phyloP scores from a whole-genome alignment of 148 eudicot genomes.

The Chenopodium suecicum region DNA sequence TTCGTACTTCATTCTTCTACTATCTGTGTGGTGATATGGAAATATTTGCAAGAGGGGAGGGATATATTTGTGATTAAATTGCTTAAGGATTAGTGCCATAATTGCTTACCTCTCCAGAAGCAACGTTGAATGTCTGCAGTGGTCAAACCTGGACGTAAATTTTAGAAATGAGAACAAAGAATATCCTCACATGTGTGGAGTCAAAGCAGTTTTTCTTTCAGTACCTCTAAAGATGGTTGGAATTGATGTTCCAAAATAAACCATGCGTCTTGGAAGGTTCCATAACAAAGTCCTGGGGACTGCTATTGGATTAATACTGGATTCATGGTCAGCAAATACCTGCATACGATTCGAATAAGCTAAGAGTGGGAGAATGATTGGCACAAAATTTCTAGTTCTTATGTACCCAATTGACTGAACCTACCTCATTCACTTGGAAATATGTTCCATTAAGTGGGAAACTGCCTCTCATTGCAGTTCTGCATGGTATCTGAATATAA shows the following conservation, averaged over 20 bases:
- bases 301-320: slow-evolving; percentile 71
- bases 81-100: background rate
- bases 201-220: background rate
- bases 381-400: background rate
- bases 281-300: slow-evolving; percentile 82
- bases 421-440: slow-evolving; percentile 95
- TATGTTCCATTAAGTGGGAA: slow-evolving; percentile 96
- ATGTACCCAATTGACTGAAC: background rate
- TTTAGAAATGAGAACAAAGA: slow-evolving; percentile 10
- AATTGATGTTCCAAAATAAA: slow-evolving; percentile 87
- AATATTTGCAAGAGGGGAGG: background rate
- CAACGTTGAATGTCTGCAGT: slow-evolving; percentile 84
- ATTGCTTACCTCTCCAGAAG: slow-evolving; percentile 83
- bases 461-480: slow-evolving; percentile 98
- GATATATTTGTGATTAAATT: background rate
- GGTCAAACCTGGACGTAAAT: slow-evolving; percentile 47
- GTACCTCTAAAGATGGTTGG: slow-evolving; percentile 89
- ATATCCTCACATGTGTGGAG: background rate
- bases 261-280: slow-evolving; percentile 87
- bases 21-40: background rate
- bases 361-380: background rate
- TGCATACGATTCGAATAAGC: slow-evolving; percentile 27
- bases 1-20: background rate
- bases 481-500: slow-evolving; percentile 77
- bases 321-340: slow-evolving; percentile 95